phyloP scores from a whole-genome alignment of 345 rosid species.

The Hibiscus mutabilis region DNA sequence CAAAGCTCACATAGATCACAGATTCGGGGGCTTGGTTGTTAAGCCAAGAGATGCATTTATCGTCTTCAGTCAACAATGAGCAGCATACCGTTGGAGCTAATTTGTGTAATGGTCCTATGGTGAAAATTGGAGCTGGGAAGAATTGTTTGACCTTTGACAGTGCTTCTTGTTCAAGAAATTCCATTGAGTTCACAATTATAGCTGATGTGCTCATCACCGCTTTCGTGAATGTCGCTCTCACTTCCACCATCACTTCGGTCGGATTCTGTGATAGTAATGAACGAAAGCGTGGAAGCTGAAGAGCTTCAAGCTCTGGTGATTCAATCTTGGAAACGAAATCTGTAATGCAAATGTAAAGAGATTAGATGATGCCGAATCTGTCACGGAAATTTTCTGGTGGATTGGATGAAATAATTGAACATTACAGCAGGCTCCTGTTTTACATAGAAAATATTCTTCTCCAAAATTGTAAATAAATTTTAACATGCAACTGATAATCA shows the following conservation, averaged over 20 bases:
- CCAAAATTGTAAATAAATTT: not conserved
- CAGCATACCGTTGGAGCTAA: conserved; percentile 14
- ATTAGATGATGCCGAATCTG: not conserved
- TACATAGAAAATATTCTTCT: too few relatives aligned
- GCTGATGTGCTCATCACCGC: conserved; percentile 11
- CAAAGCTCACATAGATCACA: conserved; percentile 28
- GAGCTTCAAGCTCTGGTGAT: conserved; percentile 3
- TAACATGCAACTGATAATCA: not conserved
- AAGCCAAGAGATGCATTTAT: conserved; percentile 34
- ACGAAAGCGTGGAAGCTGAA: not conserved
- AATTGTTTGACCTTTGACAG: conserved; percentile 12
- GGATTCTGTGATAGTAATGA: not conserved
- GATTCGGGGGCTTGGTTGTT: conserved; percentile 20
- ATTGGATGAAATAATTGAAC: not conserved
- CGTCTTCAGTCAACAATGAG: conserved; percentile 23
- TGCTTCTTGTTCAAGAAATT: conserved; percentile 24
- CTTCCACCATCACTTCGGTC: not conserved
- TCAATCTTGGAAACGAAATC: not conserved
- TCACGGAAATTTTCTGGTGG: not conserved
- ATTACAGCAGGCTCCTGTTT: not conserved
- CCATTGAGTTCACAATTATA: conserved; percentile 22
- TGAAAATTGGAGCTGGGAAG: conserved; percentile 21
- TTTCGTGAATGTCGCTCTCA: not conserved
- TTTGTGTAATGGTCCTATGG: conserved; percentile 33
- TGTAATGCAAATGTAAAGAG: not conserved